Evolutionary conservation across 1,139 yeast genomes (phyloP), one percentile per base, ranked within the genome.

Genomic region (Pichia sp.): DNA sequence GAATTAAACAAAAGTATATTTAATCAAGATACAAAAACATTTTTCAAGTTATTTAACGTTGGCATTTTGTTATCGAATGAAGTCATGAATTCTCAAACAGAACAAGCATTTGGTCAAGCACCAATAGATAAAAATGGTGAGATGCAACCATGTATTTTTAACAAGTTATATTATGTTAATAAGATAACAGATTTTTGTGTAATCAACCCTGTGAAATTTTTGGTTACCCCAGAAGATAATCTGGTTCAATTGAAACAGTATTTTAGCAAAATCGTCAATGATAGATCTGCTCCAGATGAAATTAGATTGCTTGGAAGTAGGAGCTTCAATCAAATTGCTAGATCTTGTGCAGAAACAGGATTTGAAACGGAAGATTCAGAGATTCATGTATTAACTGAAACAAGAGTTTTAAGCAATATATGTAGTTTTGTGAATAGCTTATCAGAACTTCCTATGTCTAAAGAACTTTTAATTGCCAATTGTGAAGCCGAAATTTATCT

Each of bases 401-500:
- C 51, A 4, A 65, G 62, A 39, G 64, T 74, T 0, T 57, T 72
- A 29, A 53, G 59, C 25, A 68, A 71, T 1, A 55, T 74, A 33
- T 56, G 61, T 38, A 45, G 46, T 4, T 64, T 71, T 36, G 53
- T 72, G 31, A 48, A 49, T 4, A 56, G 52, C 6, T 50, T 74
- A 14, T 61, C 70, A 24, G 52, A 59, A 2, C 53, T 67, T 19
- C 75, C 74, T 0, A 46, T 51, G 5, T 66, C 77, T 1, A 54
- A 55, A 16, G 79, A 74, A 49, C 52, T 69, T 7, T 55, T 70
- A 35, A 62, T 69, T 1, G 54, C 71, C 25, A 74, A 74, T 50
- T 70, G 74, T 50, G 86, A 79, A 52, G 72, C 78, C 6, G 91
- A 84, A 42, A 76, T 86, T 41, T 78, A 82, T 49, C 70, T 82